Conservation (phyloP, 805 yeast species). For the Saccharomycopsis babjevae region DNA sequence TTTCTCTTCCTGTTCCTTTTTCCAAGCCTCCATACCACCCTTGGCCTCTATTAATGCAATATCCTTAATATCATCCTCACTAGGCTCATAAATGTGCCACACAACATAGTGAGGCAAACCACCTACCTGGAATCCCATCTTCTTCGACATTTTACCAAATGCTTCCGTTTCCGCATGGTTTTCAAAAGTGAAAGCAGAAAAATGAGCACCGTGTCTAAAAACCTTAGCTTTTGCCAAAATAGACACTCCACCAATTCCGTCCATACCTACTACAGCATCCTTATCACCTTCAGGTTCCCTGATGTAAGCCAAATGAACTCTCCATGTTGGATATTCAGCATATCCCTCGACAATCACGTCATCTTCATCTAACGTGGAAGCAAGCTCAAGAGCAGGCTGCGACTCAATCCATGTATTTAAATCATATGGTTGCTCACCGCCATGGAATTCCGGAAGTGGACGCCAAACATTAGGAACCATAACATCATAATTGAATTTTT, state of each 20-base stretch:
- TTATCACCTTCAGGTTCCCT: conserved; percentile 53
- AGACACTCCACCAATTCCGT: conserved; percentile 85
- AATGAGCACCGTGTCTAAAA: conserved; percentile 70
- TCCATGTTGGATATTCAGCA: conserved; percentile 78
- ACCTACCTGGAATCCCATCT: conserved; percentile 73
- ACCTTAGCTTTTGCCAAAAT: conserved; percentile 65
- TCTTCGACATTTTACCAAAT: conserved; percentile 70
- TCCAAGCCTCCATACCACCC: background rate
- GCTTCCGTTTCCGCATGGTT: conserved; percentile 88
- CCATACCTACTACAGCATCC: conserved; percentile 56
- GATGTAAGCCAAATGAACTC: conserved; percentile 70
- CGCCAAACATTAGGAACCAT: conserved; percentile 91
- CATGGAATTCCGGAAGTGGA: conserved; percentile 86
- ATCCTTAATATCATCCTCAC: conserved; percentile 68
- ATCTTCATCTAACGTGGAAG: conserved; percentile 56
- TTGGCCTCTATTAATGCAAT: conserved; percentile 47
- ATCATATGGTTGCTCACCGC: conserved; percentile 90
- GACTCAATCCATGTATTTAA: conserved; percentile 95
- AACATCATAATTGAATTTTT: conserved; percentile 61
- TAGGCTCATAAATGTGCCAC: conserved; percentile 88
- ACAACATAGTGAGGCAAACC: conserved; percentile 85
- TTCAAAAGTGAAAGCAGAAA: conserved; percentile 75
- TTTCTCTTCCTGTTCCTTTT: background rate
- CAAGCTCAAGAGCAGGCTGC: conserved; percentile 60
- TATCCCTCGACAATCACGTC: conserved; percentile 86